phyloP scores from a whole-genome alignment of 371 early-diverging fungal genomes.

The Mortierella sp. region DNA sequence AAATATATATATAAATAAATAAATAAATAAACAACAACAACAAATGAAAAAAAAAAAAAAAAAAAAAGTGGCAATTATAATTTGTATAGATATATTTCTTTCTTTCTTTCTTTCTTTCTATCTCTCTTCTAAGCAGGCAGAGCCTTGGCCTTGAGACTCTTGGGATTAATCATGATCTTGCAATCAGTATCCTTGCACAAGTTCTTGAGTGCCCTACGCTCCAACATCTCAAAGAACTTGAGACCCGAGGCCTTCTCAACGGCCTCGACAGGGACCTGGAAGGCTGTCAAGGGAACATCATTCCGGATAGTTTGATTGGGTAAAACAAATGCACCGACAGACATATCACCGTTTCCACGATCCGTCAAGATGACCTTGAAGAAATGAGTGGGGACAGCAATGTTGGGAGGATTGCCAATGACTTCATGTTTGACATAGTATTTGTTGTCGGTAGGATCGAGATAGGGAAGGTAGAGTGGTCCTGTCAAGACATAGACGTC shows the following conservation, averaged over 20 bases:
- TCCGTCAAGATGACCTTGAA: conserved; percentile 84
- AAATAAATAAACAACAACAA: too few species aligned
- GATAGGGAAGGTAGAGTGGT: conserved; percentile 81
- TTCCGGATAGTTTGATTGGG: conserved; percentile 85
- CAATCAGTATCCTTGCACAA: conserved; percentile 44
- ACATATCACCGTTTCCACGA: conserved; percentile 60
- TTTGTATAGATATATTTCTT: too few species aligned
- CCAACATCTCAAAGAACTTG: conserved; percentile 77
- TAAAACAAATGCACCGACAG: conserved; percentile 83
- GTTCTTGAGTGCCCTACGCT: conserved; percentile 48
- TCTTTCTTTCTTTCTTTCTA: not conserved
- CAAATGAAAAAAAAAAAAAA: too few species aligned
- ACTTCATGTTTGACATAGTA: conserved; percentile 89
- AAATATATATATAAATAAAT: too few species aligned
- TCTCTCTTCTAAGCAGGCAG: conserved; percentile 26
- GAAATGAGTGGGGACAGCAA: conserved; percentile 95
- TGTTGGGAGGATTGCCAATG: conserved; percentile 88
- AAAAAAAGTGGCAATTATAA: too few species aligned
- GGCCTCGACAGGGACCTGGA: conserved; percentile 80
- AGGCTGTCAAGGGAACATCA: conserved; percentile 71
- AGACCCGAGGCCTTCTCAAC: conserved; percentile 84
- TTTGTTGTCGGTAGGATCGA: conserved; percentile 70
- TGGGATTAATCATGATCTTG: conserved; percentile 33
- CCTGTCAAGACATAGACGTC: conserved; percentile 86
- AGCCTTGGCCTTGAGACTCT: conserved; percentile 39